Conservation (phyloP, 1,139 yeast genomes). For the Debaryomycetaceae sp. region DNA sequence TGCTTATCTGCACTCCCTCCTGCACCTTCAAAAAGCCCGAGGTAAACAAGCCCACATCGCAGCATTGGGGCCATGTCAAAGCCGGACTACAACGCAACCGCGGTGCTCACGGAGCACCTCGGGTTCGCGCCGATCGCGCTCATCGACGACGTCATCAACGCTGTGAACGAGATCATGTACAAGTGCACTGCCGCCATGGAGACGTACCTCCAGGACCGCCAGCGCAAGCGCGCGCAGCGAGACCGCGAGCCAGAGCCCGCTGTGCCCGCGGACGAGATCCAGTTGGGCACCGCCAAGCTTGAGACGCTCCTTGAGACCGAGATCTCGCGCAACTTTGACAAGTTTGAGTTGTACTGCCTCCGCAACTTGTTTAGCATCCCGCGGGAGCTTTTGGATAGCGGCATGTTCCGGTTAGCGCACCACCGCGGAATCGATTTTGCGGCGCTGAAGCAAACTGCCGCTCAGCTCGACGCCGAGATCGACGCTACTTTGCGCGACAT, state of each 20-base stretch:
- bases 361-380: conserved; percentile 77
- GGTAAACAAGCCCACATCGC: too few relatives aligned
- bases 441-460: conserved; percentile 13
- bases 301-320: conserved; percentile 74
- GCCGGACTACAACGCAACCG: conserved; percentile 43
- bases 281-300: conserved; percentile 71
- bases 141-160: conserved; percentile 85
- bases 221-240: conserved; percentile 10
- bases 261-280: conserved; percentile 47
- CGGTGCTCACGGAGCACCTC: conserved; percentile 76
- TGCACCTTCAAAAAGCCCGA: too few relatives aligned
- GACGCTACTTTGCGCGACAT: conserved; percentile 36
- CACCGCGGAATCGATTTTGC: conserved; percentile 55
- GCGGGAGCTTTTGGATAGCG: conserved; percentile 57
- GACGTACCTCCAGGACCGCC: conserved; percentile 44
- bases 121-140: conserved; percentile 85
- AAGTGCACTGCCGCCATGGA: conserved; percentile 82
- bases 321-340: conserved; percentile 84
- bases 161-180: conserved; percentile 80
- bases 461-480: conserved; percentile 33
- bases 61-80: conserved; percentile 3
- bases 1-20: too few relatives aligned
- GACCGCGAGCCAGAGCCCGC: conserved; percentile 10
- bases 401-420: conserved; percentile 65
- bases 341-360: conserved; percentile 76